A percentile compares a stretch with the other conserved stretches of the same genome.
Evolutionary conservation across 768 basidiomycete genomes (phyloP).

Genomic region (Calocybe gangraenosa): DNA sequence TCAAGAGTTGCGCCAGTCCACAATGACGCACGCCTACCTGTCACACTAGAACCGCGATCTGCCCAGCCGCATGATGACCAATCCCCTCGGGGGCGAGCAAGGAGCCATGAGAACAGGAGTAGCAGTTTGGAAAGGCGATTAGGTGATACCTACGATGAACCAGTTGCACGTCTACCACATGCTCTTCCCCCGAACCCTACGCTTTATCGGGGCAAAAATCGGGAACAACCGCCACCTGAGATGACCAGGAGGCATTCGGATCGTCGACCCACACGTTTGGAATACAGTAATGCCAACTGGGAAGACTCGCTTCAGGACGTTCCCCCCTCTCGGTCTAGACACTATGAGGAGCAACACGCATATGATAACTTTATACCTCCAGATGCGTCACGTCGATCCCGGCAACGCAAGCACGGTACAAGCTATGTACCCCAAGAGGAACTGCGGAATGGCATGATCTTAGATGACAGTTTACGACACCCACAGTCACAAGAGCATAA

Average conservation of each 20-base stretch:
- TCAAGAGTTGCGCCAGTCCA: constrained; percentile 8
- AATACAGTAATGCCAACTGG: constrained; percentile 1
- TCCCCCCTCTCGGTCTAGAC: constrained; percentile 1
- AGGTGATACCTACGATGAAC: constrained; percentile 18
- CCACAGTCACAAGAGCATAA: constrained; percentile 5
- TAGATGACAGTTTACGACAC: neutral
- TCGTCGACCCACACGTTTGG: neutral
- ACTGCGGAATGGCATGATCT: neutral
- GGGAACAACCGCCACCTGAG: constrained; percentile 1
- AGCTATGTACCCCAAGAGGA: constrained; percentile 1
- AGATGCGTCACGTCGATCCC: neutral
- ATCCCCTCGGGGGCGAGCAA: constrained; percentile 1
- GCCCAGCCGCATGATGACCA: constrained; percentile 8
- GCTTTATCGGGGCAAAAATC: constrained; percentile 10
- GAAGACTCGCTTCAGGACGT: neutral
- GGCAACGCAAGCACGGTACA: neutral
- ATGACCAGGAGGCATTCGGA: constrained; percentile 5
- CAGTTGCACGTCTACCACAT: constrained; percentile 12
- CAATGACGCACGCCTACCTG: neutral
- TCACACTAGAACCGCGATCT: constrained; percentile 1
- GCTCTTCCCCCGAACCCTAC: constrained; percentile 15
- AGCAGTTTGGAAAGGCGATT: constrained; percentile 20
- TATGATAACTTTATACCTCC: constrained; percentile 1
- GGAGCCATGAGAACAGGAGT: neutral
- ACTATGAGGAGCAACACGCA: neutral